phyloP scores from a whole-genome alignment of 192 early-diverging fungal genomes.

The Backusella parvicylindrica region DNA sequence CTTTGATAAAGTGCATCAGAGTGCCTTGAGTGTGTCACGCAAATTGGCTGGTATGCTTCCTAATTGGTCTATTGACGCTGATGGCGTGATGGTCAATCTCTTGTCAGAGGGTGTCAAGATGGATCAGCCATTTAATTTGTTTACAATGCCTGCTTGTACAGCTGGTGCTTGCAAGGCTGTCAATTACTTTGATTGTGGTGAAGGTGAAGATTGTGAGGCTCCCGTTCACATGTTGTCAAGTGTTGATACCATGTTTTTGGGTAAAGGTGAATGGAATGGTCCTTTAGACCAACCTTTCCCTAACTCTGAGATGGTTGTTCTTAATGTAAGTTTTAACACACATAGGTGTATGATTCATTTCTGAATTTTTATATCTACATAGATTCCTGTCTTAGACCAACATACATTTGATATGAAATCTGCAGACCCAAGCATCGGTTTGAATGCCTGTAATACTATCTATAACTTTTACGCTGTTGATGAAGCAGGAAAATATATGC shows the following conservation, averaged over 20 bases:
- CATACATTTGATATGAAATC: background rate
- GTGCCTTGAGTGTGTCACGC: background rate
- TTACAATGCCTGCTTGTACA: background rate
- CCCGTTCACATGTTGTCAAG: background rate
- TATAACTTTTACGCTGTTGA: slow-evolving; percentile 10
- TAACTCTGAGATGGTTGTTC: background rate
- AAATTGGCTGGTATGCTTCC: slow-evolving; percentile 1
- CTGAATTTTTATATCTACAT: background rate
- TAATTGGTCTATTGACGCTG: background rate
- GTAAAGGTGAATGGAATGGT: background rate
- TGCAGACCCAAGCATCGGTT: background rate
- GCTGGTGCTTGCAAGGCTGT: background rate
- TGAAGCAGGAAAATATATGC: slow-evolving; percentile 2
- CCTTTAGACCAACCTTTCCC: background rate
- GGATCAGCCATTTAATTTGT: slow-evolving; percentile 3
- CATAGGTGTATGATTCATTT: background rate
- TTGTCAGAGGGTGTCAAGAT: background rate
- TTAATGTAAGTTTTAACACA: background rate
- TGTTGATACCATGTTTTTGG: background rate
- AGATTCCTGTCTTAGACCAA: slow-evolving; percentile 4
- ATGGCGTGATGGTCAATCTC: background rate
- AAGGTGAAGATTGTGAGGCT: background rate
- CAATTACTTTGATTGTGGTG: background rate
- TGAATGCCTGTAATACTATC: background rate
- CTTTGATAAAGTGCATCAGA: background rate